Evolutionary conservation across 73 alveolate species (phyloP).

Genomic region (Tetrahymena malaccensis): DNA sequence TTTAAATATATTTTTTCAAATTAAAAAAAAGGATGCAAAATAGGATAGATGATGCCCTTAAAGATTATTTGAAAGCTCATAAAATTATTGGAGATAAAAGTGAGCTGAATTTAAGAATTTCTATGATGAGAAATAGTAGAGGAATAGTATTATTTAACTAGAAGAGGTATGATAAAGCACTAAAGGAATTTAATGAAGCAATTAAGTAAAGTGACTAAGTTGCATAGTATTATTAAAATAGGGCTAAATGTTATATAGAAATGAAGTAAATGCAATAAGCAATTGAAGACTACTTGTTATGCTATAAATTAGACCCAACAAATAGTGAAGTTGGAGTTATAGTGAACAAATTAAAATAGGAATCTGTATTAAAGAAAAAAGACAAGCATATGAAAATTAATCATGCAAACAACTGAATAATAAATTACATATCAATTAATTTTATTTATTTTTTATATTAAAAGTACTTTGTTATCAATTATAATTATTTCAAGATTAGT

Average conservation of each 20-base stretch:
- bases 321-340: neutral
- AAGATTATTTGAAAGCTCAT: neutral
- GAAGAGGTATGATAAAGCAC: neutral
- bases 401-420: neutral
- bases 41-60: neutral
- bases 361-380: neutral
- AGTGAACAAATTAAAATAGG: neutral
- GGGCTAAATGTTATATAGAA: neutral
- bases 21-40: neutral
- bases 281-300: neutral
- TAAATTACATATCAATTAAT: too few species aligned
- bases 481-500: too few species aligned
- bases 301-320: neutral
- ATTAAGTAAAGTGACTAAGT: neutral
- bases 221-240: neutral
- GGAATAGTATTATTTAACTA: neutral
- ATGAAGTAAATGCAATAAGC: neutral
- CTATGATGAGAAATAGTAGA: neutral
- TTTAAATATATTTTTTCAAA: neutral
- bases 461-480: too few species aligned
- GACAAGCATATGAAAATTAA: neutral
- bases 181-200: neutral
- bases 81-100: neutral
- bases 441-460: too few species aligned
- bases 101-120: neutral